phyloP scores from a whole-genome alignment of 306 rosid species.

The Lathyrus aphaca region DNA sequence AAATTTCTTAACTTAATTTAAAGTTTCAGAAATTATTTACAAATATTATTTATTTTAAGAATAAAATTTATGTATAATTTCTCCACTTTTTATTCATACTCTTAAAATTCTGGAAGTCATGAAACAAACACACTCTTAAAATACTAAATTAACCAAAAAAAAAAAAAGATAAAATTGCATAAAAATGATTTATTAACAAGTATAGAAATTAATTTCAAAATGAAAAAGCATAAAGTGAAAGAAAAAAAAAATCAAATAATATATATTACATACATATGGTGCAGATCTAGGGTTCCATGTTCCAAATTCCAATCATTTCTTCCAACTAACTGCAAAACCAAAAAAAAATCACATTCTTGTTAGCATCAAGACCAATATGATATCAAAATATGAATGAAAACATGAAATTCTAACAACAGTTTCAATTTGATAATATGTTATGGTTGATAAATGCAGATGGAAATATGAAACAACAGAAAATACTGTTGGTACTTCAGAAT shows the following conservation, averaged over 20 bases:
- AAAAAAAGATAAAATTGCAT: no score
- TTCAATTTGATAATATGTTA: background rate
- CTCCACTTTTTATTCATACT: no score
- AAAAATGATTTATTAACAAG: no score
- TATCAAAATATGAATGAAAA: background rate
- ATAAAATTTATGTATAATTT: no score
- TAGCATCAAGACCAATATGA: background rate
- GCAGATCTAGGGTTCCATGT: constrained; percentile 7
- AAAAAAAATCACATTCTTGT: background rate
- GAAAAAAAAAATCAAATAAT: background rate
- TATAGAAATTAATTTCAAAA: no score
- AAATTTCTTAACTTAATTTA: background rate
- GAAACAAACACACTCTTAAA: no score
- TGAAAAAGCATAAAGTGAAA: background rate
- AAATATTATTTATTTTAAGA: no score
- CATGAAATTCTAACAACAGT: background rate
- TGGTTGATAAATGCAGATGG: constrained; percentile 2
- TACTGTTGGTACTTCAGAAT: background rate
- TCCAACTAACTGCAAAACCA: background rate
- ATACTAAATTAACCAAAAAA: no score
- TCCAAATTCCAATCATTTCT: background rate
- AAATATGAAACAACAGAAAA: constrained; percentile 5
- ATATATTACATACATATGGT: background rate
- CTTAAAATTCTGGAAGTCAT: no score
- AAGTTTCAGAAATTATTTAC: no score